Evolutionary conservation across 2,329 filamentous ascomycete genomes (phyloP).

Genomic region (Trichophyton equinum): DNA sequence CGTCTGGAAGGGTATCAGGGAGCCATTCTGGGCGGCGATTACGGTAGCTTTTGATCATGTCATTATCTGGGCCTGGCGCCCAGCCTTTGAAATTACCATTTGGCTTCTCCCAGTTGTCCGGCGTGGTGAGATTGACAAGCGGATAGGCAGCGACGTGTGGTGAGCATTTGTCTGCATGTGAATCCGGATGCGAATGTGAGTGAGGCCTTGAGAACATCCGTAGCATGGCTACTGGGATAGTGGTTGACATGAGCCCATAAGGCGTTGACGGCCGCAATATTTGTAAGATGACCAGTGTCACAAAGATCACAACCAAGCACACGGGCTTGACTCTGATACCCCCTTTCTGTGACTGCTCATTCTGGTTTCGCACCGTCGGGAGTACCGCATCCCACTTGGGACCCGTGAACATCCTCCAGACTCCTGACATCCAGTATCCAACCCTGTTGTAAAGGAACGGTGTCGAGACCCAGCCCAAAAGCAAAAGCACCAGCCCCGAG

Average conservation of each 20-base stretch:
- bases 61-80: conserved; percentile 15
- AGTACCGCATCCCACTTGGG: conserved; percentile 14
- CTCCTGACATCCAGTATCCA: conserved; percentile 16
- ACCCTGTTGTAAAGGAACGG: conserved; percentile 15
- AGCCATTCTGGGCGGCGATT: conserved; percentile 16
- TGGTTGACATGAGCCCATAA: conserved; percentile 22
- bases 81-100: conserved; percentile 22
- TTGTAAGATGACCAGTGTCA: conserved; percentile 13
- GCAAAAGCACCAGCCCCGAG: conserved; percentile 14
- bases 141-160: conserved; percentile 17
- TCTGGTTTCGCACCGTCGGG: conserved; percentile 6
- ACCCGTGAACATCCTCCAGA: conserved; percentile 12
- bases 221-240: conserved; percentile 20
- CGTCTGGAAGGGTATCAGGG: conserved; percentile 16
- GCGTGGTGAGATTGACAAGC: conserved; percentile 16
- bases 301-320: conserved; percentile 5
- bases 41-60: conserved; percentile 8
- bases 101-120: conserved; percentile 20
- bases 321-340: conserved; percentile 16
- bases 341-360: conserved; percentile 5
- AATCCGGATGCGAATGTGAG: background rate
- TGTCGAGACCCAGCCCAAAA: conserved; percentile 16
- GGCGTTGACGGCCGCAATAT: conserved; percentile 20
- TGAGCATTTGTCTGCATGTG: background rate
- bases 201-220: conserved; percentile 11